Percentiles rank a stretch among this genome's conserved stretches.
These are phyloP conservation scores for Euphorbia celastroides DNA, from an alignment of 441 rosid species.

Conservation along the genomic window DNA sequence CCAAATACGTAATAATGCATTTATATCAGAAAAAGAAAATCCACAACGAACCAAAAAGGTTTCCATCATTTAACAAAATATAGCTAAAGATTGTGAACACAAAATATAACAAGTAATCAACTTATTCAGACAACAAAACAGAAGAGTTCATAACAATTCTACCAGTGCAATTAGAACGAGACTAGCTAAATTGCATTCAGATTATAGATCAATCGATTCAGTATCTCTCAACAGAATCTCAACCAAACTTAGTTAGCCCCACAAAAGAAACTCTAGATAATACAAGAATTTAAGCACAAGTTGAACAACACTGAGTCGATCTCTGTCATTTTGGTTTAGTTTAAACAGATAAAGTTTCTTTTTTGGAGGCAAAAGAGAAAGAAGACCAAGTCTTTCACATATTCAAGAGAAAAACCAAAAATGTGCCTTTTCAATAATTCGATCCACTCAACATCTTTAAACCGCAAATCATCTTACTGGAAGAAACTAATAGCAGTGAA, in stretches of 20 bases:
- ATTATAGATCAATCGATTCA: neutral
- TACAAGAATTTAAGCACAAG: neutral
- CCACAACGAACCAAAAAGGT: neutral
- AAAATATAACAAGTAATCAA: neutral
- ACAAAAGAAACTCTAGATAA: neutral
- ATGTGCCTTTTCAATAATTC: neutral
- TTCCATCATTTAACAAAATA: constrained; percentile 1
- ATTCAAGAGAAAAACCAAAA: neutral
- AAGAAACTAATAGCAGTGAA: neutral
- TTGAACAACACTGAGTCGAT: neutral
- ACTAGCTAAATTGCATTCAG: neutral
- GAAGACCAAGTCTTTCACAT: neutral
- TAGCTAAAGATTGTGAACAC: neutral
- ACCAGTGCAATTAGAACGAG: neutral
- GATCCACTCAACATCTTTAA: neutral
- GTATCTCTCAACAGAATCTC: neutral
- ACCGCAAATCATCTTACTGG: neutral
- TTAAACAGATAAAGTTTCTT: neutral
- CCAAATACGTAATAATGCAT: neutral
- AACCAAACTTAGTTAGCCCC: neutral
- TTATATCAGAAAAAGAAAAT: neutral
- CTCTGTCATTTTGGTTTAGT: neutral
- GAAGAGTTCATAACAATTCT: neutral
- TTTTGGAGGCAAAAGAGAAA: neutral
- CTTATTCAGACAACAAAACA: neutral